Percentiles rank a stretch among this genome's conserved stretches.
Conservation (phyloP, 108 stramenopile species). For the Epipyxis sp. region DNA sequence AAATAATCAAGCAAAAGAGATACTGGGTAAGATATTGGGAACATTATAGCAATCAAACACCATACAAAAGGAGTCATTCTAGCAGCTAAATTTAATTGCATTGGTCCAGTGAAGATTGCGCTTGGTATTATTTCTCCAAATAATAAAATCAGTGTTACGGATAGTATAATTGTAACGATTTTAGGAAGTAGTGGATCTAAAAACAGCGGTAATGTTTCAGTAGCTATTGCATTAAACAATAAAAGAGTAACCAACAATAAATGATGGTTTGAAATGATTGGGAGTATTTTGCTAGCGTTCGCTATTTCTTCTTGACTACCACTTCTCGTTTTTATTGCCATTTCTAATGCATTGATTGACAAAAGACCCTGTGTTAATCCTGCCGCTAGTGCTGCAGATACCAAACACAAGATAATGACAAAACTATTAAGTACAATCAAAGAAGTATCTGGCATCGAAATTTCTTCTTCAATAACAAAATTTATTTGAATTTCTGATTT, state of each 20-base stretch:
- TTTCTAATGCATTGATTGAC: conserved; percentile 72
- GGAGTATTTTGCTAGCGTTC: conserved; percentile 4
- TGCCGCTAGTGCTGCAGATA: conserved; percentile 76
- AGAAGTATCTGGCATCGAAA: too few species aligned
- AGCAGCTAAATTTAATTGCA: conserved; percentile 64
- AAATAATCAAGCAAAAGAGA: conserved; percentile 49
- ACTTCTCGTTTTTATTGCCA: conserved; percentile 50
- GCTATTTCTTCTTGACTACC: conserved; percentile 10
- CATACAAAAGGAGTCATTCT: conserved; percentile 74
- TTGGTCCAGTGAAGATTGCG: not conserved
- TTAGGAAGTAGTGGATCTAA: not conserved
- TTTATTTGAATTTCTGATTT: too few species aligned
- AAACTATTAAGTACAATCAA: too few species aligned
- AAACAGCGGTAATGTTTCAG: conserved; percentile 24
- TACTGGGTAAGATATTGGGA: conserved; percentile 73
- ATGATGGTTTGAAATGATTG: conserved; percentile 27
- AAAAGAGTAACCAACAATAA: conserved; percentile 22
- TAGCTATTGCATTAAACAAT: conserved; percentile 18
- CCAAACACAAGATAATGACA: too few species aligned
- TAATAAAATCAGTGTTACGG: conserved; percentile 23
- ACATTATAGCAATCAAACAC: conserved; percentile 68
- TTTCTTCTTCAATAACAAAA: too few species aligned
- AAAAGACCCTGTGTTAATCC: conserved; percentile 83
- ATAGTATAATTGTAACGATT: conserved; percentile 6
- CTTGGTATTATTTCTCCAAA: conserved; percentile 21